Evolutionary conservation across 2,329 filamentous ascomycete species (phyloP).

Genomic region (Aspergillus novofumigatus): DNA sequence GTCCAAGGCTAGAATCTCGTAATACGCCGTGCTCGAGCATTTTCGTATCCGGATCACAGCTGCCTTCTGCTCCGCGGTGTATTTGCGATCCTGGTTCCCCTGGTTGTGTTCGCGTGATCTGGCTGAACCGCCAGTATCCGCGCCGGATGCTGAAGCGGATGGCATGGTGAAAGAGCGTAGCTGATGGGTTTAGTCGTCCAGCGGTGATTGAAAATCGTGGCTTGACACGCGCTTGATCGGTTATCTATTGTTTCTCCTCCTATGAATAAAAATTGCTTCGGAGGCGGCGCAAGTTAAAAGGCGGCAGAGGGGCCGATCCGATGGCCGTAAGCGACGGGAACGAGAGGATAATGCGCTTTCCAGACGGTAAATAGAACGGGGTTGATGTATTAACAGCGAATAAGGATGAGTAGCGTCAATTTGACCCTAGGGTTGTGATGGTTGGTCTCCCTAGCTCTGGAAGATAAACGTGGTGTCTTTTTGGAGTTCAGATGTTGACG

Average conservation of each 20-base stretch:
- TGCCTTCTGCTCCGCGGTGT: constrained; percentile 84
- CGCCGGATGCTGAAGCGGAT: constrained; percentile 45
- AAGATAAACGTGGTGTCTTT: constrained; percentile 26
- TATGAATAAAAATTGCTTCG: not conserved
- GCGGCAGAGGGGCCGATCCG: not conserved
- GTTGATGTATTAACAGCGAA: not conserved
- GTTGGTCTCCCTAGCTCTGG: not conserved
- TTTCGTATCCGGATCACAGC: constrained; percentile 84
- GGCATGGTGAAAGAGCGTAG: constrained; percentile 26
- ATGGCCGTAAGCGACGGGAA: not conserved
- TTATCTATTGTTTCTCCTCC: not conserved
- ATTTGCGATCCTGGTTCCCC: constrained; percentile 55
- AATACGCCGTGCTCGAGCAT: constrained; percentile 84
- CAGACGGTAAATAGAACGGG: not conserved
- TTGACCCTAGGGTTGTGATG: constrained; percentile 11
- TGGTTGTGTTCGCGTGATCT: constrained; percentile 47
- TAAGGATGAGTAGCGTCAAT: constrained; percentile 1
- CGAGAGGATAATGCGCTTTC: not conserved
- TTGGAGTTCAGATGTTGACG: constrained; percentile 15
- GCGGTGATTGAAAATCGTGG: too few relatives aligned
- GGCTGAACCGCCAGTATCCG: constrained; percentile 41
- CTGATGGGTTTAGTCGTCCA: not conserved
- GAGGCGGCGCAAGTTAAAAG: not conserved
- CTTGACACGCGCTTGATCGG: not conserved
- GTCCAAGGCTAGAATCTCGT: constrained; percentile 83